Percentiles rank a stretch among this genome's conserved stretches.
Evolutionary conservation across 257 asterid species (phyloP).

Genomic region (Voacanga thouarsii): DNA sequence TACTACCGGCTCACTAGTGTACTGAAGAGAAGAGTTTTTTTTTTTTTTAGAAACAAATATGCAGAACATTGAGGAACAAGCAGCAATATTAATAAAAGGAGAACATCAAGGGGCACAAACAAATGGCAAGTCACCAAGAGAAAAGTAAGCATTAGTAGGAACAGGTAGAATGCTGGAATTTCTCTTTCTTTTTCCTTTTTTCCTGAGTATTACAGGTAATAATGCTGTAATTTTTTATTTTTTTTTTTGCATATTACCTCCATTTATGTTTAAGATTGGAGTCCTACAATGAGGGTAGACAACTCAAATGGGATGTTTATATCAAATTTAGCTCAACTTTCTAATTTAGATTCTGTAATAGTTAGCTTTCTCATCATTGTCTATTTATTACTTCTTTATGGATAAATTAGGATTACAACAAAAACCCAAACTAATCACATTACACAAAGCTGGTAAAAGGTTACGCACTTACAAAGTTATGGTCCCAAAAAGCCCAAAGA

Average conservation of each 20-base stretch:
- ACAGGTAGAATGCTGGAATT: background rate
- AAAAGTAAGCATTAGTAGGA: no score
- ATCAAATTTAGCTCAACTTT: background rate
- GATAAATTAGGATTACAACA: no score
- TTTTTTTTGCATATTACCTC: background rate
- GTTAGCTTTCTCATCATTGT: no score
- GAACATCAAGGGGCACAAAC: slow-evolving; percentile 1
- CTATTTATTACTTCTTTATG: no score
- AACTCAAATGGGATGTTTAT: background rate
- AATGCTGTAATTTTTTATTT: no score
- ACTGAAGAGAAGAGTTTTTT: background rate
- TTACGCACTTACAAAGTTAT: background rate
- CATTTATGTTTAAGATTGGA: background rate
- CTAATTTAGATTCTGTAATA: background rate
- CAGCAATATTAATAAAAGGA: background rate
- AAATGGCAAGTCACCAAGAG: background rate
- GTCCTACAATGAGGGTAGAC: background rate
- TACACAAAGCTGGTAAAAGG: no score
- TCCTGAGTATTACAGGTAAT: no score
- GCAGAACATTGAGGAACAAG: background rate
- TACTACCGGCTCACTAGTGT: no score
- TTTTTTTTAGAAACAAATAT: background rate
- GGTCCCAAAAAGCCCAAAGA: background rate
- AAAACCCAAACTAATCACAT: no score
- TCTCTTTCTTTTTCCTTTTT: background rate